Evolutionary conservation across 495 filamentous ascomycete genomes (phyloP), one percentile per base, ranked within the genome.

Genomic region (Thozetella sp.): DNA sequence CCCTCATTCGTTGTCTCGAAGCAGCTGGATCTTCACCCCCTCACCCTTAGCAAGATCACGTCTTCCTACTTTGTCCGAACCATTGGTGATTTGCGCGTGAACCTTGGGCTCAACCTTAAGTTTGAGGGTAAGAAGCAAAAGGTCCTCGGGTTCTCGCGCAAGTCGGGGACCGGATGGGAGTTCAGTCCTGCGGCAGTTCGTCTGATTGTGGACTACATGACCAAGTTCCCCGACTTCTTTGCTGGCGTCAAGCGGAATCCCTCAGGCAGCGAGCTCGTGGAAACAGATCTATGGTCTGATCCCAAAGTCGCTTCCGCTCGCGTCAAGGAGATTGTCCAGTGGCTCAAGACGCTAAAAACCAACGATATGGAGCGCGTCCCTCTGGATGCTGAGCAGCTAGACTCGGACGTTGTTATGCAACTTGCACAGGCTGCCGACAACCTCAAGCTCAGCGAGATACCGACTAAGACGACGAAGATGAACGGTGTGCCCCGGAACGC

Each of bases 61-160:
- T 95, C 94, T 0, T 90, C 93, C 0, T 98, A 96, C 74, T 88
- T 85, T 37, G 92, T 98, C 54, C 83, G 86, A 46, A 88, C 94
- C 2, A 83, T 90, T 22, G 92, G 90, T 2, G 83, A 86, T 52
- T 85, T 89, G 50, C 81, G 85, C 34, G 83, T 96, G 43, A 98
- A 99, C 65, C 78, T 99, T 15, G 96, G 96, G 10, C 80, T 99
- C 43, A 99, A 98, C 68, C 79, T 99, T 59, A 99, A 99, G 69
- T 98, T 98, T 57, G 94, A 99, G 71, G 89, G 88, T 0, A 92
- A 88, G 74, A 96, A 97, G 75, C 85, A 92, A 56, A 99, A 99
- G 73, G 96, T 99, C 3, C 80, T 98, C 17, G 96, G 96, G 3
- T 99, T 97, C 70, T 96, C 94, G 19, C 92, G 93, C 59, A 90